These are phyloP conservation scores for Blastocystis sp. DNA, from an alignment of 352 stramenopile genomes.

Conservation along the genomic window DNA sequence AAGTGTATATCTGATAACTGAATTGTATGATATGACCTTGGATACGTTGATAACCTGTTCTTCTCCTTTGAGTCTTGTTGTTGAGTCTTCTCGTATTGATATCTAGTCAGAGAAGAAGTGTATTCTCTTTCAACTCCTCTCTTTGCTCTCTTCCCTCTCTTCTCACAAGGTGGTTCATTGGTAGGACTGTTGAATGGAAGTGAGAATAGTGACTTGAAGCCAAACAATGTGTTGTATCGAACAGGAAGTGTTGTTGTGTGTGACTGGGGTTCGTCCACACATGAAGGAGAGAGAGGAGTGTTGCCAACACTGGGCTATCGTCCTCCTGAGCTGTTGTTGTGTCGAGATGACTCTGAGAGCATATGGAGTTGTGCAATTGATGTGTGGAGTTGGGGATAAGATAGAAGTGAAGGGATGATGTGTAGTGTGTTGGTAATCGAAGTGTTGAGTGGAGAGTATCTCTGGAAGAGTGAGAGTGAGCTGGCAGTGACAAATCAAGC, in stretches of 20 bases:
- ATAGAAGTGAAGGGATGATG: not conserved
- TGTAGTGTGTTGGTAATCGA: not conserved
- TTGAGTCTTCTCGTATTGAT: not conserved
- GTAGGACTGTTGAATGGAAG: not conserved
- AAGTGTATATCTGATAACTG: constrained; percentile 23
- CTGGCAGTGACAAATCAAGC: not conserved
- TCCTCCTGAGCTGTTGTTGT: not conserved
- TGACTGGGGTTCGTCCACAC: not conserved
- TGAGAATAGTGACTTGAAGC: constrained; percentile 1
- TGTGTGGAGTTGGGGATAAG: not conserved
- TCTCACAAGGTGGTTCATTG: not conserved
- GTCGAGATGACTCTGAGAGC: not conserved
- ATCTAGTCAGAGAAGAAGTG: not conserved
- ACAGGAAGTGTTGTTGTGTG: not conserved
- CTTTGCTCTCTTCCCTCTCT: not conserved
- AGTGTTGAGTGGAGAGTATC: not conserved
- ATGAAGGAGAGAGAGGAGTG: too few species aligned
- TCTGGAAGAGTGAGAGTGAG: constrained; percentile 3
- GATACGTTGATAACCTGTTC: not conserved
- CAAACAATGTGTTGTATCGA: not conserved
- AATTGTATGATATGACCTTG: constrained; percentile 11
- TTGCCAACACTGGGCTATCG: constrained; percentile 16
- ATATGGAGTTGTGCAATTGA: not conserved
- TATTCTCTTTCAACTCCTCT: not conserved
- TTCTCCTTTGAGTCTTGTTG: not conserved